Evolutionary conservation across 345 rosid species (phyloP), one percentile per base, ranked within the genome.

Genomic region (Eucalyptus erythrocorys): DNA sequence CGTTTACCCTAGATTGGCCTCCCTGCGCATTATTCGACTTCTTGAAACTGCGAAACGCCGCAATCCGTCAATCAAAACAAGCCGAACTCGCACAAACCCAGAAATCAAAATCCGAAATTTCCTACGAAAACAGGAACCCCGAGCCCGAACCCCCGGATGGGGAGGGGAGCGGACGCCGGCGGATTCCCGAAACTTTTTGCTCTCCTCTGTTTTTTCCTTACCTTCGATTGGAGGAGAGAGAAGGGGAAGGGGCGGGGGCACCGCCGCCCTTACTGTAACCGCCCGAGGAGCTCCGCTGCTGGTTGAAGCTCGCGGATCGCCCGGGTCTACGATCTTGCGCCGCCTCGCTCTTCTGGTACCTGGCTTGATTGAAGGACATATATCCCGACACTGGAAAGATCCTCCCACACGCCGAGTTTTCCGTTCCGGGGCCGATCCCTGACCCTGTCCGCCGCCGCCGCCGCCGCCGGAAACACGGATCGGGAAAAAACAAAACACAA

Each of bases 351-450:
- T 93, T 95, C 80, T 96, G 98, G 88, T 97, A 84, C 96, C 98
- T 92, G 80, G 98, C 85, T 96, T 96, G 99, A 95, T 96, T 96
- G 98, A 93, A 94, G 96, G 99, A 97, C 99, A 98, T 98, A 95
- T 87, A 93, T 94, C 82, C 82, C 82, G 82, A 51, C 82, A 76
- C 82, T 76, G 82, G 8, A 21, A n/a, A 22, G 47, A 76, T 76
- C 82, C 43, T 43, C 71, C 37, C 76, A 61, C 43, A 12, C 81
- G 43, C 43, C 43, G 24, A 34, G 43, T 34, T 10, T 68, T 68
- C 30, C 61, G 61, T 55, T 55, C 40, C 40, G 24, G 82, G 80
- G 82, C 42, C 82, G 82, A 76, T 76, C 82, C 47, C 82, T 76
- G 27, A 19, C 82, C 47, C 82, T 68, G 81, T 17, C 24, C 40